Evolutionary conservation across 2,329 filamentous ascomycete species (phyloP).

Genomic region (Fusarium sp.): DNA sequence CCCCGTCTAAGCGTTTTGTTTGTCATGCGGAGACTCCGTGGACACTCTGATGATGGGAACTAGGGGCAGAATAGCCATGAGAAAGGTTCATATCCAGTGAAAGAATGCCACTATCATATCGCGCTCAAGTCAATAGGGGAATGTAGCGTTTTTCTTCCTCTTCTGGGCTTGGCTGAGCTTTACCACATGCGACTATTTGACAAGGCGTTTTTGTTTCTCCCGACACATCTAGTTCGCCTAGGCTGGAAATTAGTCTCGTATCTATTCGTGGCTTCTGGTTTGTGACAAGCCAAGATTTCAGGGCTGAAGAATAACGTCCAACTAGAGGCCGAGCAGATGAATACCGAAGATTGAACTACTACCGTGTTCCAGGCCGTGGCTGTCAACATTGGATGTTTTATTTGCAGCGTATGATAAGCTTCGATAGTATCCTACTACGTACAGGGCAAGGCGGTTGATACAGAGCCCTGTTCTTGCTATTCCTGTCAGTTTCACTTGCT

Average conservation of each 20-base stretch:
- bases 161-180: neutral
- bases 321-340: constrained; percentile 16
- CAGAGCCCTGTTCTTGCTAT: neutral
- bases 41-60: neutral
- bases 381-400: neutral
- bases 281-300: constrained; percentile 18
- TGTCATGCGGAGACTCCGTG: constrained; percentile 17
- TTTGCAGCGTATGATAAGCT: neutral
- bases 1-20: neutral
- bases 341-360: neutral
- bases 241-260: constrained; percentile 10
- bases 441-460: neutral
- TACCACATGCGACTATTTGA: neutral
- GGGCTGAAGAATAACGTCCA: constrained; percentile 22
- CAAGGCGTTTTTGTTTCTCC: constrained; percentile 4
- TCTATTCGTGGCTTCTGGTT: constrained; percentile 9
- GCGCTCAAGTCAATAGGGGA: neutral
- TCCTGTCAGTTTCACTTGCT: no score
- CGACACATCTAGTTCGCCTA: neutral
- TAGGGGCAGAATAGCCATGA: neutral
- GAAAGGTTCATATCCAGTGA: neutral
- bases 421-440: neutral
- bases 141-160: neutral
- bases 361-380: constrained; percentile 1
- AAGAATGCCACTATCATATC: neutral